These are phyloP conservation scores for Drechslerella coelobrocha DNA, from an alignment of 2,329 filamentous ascomycete species.

Conservation along the genomic window DNA sequence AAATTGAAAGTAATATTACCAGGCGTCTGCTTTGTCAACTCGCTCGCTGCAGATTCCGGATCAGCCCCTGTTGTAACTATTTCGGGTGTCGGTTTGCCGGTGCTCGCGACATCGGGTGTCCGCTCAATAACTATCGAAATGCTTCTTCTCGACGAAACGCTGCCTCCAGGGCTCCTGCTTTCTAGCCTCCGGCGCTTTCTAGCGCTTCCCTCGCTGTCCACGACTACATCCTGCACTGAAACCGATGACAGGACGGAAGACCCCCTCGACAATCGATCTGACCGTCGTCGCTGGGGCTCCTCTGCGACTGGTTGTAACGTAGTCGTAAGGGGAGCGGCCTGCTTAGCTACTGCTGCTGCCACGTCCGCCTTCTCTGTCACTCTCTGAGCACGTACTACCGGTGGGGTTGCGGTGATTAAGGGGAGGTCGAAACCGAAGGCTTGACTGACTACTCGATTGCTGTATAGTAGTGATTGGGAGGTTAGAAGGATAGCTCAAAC, in stretches of 20 bases:
- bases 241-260: constrained; percentile 27
- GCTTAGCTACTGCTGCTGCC: neutral
- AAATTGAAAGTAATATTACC: constrained; percentile 8
- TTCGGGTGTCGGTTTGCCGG: constrained; percentile 17
- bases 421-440: constrained; percentile 48
- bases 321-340: neutral
- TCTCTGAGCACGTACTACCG: constrained; percentile 25
- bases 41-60: neutral
- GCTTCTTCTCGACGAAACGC: constrained; percentile 25
- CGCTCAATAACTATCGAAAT: constrained; percentile 22
- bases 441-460: constrained; percentile 35
- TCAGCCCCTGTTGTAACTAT: constrained; percentile 3
- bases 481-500: neutral
- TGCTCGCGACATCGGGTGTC: constrained; percentile 10
- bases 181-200: constrained; percentile 32
- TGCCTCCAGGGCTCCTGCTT: constrained; percentile 23
- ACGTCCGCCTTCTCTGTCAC: constrained; percentile 16
- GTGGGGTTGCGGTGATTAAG: constrained; percentile 45
- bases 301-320: constrained; percentile 3
- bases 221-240: constrained; percentile 24
- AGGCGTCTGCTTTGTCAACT: constrained; percentile 19
- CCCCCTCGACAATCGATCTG: constrained; percentile 29
- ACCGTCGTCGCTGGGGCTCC: constrained; percentile 29
- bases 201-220: constrained; percentile 28
- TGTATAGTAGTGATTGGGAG: neutral